Base-by-base conservation (phyloP, 768 basidiomycete genomes). In the Hortiboletus flavorubellus region DNA sequence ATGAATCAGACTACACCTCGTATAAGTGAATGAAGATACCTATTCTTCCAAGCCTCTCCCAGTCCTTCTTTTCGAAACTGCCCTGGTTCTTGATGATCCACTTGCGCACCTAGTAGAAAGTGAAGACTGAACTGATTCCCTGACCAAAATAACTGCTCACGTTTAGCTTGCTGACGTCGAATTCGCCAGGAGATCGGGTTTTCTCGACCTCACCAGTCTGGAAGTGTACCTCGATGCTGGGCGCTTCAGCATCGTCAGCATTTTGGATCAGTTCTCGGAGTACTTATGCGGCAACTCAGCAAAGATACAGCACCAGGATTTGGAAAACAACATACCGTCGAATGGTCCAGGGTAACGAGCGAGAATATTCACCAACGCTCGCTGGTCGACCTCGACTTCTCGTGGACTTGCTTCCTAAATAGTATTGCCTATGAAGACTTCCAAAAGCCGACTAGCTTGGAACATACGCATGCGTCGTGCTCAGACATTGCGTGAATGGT, bases 261-360 rank as follows among this genome's bases (percentile, higher is more conserved):
- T 84, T 84, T 63, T 83, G 82, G 12, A 83, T 64, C 18, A 84
- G 68, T 60, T 83, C 83, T 48, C 83, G 67, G 52, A 79, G 77
- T 35, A 82, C 78, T 71, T 39, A 29, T 11, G 11, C 2, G 10
- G 14, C 12, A 14, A 14, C 21, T 54, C 9, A 62, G 58, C 23
- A 9, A 38, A 18, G 39, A 21, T 8, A 8, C 8, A 18, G 12
- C 8, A 8, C 14, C 4, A 23, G 3, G 8, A 15, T 11, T 34
- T 1, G n/a, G 1, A 37, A 40, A 21, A 37, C 6, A 31, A 23
- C 21, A 5, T 5, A 54, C 60, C 38, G 37, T 60, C 59, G 23
- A 60, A 60, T 7, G 34, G 8, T 29, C 59, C 59, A 30, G 60
- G 60, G 34, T 61, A 63, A 6, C 60, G 60, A n/a, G 61, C 44